phyloP scores from a whole-genome alignment of 371 early-diverging fungal genomes.

The Mortierella polycephala region DNA sequence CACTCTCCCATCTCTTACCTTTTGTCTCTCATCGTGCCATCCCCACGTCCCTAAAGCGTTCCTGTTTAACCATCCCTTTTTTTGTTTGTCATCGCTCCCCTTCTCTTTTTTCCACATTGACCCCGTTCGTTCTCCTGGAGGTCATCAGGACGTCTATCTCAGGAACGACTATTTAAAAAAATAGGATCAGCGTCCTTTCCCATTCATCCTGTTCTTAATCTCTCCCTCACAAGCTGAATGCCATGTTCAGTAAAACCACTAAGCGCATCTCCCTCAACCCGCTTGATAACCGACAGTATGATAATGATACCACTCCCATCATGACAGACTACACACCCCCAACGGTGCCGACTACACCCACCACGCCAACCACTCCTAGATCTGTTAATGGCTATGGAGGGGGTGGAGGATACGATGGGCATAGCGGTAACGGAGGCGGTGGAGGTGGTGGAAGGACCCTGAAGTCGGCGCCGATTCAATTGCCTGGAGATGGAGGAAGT shows the following conservation, averaged over 20 bases:
- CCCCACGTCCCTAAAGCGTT: background rate
- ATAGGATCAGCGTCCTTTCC: background rate
- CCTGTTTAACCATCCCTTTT: background rate
- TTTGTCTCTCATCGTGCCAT: background rate
- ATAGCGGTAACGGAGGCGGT: background rate
- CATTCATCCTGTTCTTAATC: background rate
- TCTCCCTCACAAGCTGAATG: background rate
- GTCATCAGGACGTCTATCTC: background rate
- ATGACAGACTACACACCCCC: slow-evolving; percentile 37
- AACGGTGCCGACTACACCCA: slow-evolving; percentile 23
- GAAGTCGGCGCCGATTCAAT: slow-evolving; percentile 42
- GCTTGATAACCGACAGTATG: slow-evolving; percentile 40
- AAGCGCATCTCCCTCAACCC: slow-evolving; percentile 47
- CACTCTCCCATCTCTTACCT: background rate
- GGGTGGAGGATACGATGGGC: slow-evolving; percentile 13
- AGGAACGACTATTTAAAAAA: slow-evolving; percentile 1
- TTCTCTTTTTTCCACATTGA: background rate
- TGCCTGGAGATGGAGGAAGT: slow-evolving; percentile 13
- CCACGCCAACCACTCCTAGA: slow-evolving; percentile 18
- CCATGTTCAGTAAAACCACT: slow-evolving; percentile 36
- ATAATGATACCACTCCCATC: slow-evolving; percentile 42
- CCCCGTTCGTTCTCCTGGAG: background rate
- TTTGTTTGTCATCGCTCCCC: background rate
- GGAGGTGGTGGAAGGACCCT: slow-evolving; percentile 25
- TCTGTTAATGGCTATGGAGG: slow-evolving; percentile 18